Conservation (phyloP, 2,329 filamentous ascomycete genomes). For the Fusarium sp. region DNA sequence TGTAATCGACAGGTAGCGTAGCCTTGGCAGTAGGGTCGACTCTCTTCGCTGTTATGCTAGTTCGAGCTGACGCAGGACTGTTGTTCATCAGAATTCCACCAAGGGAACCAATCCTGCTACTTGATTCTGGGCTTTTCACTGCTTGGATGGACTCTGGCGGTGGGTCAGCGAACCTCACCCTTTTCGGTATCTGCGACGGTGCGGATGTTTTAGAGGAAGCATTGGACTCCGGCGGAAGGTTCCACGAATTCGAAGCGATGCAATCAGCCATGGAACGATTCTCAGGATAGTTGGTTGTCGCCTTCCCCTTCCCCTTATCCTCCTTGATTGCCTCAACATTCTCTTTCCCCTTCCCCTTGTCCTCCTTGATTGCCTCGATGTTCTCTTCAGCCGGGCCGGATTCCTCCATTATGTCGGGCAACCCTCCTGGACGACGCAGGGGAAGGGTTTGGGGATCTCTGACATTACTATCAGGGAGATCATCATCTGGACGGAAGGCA, state of each 20-base stretch:
- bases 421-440: not conserved
- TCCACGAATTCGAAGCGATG: not conserved
- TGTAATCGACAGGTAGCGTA: too few relatives aligned
- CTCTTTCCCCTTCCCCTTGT: not conserved
- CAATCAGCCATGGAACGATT: not conserved
- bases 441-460: not conserved
- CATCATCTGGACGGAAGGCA: not conserved
- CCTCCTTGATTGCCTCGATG: not conserved
- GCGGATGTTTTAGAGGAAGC: not conserved
- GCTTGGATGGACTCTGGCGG: not conserved
- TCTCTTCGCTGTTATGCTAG: too few relatives aligned
- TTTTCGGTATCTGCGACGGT: not conserved
- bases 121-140: not conserved
- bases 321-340: not conserved
- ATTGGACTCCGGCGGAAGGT: not conserved
- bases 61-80: not conserved
- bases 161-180: not conserved
- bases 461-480: not conserved
- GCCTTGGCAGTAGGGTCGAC: too few relatives aligned
- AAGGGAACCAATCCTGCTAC: not conserved
- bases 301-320: not conserved
- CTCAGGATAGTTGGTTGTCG: not conserved
- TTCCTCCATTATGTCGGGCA: not conserved
- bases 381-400: not conserved
- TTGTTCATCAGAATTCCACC: not conserved